Evolutionary conservation across 805 yeast genomes (phyloP).

Genomic region (Ogataea henricii): DNA sequence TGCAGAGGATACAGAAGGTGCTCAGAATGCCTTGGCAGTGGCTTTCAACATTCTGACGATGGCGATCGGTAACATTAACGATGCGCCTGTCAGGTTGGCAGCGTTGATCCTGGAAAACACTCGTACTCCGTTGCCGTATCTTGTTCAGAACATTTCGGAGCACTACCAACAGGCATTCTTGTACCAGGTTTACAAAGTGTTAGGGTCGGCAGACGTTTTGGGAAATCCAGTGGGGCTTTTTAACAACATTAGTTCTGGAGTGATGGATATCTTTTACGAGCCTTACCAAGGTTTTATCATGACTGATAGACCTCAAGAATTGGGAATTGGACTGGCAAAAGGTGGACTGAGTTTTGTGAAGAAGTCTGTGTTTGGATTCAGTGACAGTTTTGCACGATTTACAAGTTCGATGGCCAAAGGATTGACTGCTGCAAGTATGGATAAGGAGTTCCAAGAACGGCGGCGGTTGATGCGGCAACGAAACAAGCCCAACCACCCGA

Average conservation of each 20-base stretch:
- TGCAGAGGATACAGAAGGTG: conserved; percentile 55
- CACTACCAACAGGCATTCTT: conserved; percentile 93
- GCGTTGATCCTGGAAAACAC: conserved; percentile 87
- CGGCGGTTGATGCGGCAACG: conserved; percentile 74
- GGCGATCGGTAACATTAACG: conserved; percentile 97
- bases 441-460: conserved; percentile 80
- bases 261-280: conserved; percentile 93
- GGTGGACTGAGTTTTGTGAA: conserved; percentile 94
- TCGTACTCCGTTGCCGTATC: conserved; percentile 77
- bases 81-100: conserved; percentile 90
- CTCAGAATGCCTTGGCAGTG: conserved; percentile 70
- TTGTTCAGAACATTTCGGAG: conserved; percentile 68
- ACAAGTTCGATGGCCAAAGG: conserved; percentile 97
- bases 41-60: conserved; percentile 84
- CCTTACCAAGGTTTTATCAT: conserved; percentile 95
- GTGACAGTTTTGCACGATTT: conserved; percentile 89
- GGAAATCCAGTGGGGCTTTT: conserved; percentile 98
- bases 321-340: conserved; percentile 93
- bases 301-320: conserved; percentile 93
- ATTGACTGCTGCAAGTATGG: conserved; percentile 86
- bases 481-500: conserved; percentile 80
- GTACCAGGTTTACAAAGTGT: conserved; percentile 85
- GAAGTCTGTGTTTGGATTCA: conserved; percentile 91
- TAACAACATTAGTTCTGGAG: conserved; percentile 91
- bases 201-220: conserved; percentile 94